A percentile compares a stretch with the other conserved stretches of the same genome.
Evolutionary conservation across 2,329 filamentous ascomycete genomes (phyloP).

Genomic region (Ramichloridium luteum): DNA sequence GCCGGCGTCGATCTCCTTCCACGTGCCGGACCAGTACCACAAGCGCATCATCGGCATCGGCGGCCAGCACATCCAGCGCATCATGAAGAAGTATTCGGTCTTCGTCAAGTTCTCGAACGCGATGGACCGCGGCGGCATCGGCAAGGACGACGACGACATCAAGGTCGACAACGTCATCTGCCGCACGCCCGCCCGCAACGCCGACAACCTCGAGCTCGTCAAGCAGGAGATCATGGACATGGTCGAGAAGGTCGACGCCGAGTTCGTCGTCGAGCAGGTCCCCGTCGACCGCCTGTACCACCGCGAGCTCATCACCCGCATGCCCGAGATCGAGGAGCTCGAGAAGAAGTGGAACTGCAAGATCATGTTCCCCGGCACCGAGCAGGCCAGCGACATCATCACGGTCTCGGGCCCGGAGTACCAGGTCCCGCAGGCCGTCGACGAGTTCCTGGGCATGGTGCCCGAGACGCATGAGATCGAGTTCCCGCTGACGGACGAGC

Average conservation of each 20-base stretch:
- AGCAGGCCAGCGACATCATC: slow-evolving; percentile 91
- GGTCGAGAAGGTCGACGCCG: slow-evolving; percentile 95
- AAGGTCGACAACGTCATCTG: slow-evolving; percentile 99
- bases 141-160: slow-evolving; percentile 93
- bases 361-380: slow-evolving; percentile 93
- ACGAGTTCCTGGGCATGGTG: slow-evolving; percentile 95
- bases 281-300: slow-evolving; percentile 92
- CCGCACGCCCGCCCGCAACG: slow-evolving; percentile 90
- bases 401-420: slow-evolving; percentile 94
- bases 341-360: slow-evolving; percentile 99
- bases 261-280: slow-evolving; percentile 89
- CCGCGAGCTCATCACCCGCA: slow-evolving; percentile 77
- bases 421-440: slow-evolving; percentile 92
- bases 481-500: slow-evolving; percentile 59
- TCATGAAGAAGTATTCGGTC: slow-evolving; percentile 99
- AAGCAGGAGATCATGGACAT: slow-evolving; percentile 99
- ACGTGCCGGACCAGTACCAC: slow-evolving; percentile 97
- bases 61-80: slow-evolving; percentile 94
- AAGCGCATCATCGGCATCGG: slow-evolving; percentile 99
- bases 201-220: slow-evolving; percentile 88
- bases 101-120: slow-evolving; percentile 99
- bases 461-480: slow-evolving; percentile 90
- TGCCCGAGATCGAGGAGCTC: slow-evolving; percentile 80
- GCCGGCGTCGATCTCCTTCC: slow-evolving; percentile 97
- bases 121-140: slow-evolving; percentile 89